Percentiles rank a stretch among this genome's conserved stretches.
phyloP scores from a whole-genome alignment of 2,329 filamentous ascomycete genomes.

The Cladosporium sp. region DNA sequence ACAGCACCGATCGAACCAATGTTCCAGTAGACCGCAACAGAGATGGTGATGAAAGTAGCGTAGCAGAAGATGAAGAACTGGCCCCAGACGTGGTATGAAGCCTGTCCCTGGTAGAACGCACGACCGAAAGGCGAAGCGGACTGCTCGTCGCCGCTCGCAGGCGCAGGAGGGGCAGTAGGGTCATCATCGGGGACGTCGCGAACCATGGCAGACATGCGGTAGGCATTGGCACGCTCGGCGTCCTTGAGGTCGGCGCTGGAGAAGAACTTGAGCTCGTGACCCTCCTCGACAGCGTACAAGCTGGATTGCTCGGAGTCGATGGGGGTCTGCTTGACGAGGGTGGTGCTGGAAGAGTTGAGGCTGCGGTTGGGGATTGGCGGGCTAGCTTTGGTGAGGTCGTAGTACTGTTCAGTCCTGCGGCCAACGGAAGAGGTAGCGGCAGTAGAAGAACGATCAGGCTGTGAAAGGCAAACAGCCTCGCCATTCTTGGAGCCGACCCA shows the following conservation, averaged over 20 bases:
- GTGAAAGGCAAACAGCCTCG: conserved; percentile 50
- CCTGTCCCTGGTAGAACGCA: conserved; percentile 55
- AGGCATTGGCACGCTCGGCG: conserved; percentile 14
- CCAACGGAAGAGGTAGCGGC: conserved; percentile 13
- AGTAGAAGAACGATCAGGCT: conserved; percentile 19
- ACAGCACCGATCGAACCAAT: conserved; percentile 50
- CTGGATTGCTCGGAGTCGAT: conserved; percentile 28
- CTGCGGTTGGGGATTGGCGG: conserved; percentile 21
- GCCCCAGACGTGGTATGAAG: conserved; percentile 53
- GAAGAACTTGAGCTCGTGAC: conserved; percentile 18
- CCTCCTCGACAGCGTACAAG: conserved; percentile 17
- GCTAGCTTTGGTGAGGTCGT: conserved; percentile 22
- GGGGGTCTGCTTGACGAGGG: conserved; percentile 24
- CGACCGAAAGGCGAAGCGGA: conserved; percentile 53
- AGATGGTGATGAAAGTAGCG: conserved; percentile 48
- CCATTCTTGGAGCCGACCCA: conserved; percentile 56
- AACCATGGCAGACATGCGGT: conserved; percentile 19
- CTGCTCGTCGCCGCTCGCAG: neutral
- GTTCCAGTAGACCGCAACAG: conserved; percentile 55
- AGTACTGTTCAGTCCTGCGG: conserved; percentile 17
- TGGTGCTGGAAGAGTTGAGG: conserved; percentile 33
- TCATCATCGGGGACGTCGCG: conserved; percentile 16
- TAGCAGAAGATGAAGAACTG: conserved; percentile 53
- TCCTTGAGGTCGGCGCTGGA: conserved; percentile 10
- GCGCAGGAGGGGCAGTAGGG: neutral